Base-by-base conservation (phyloP, 2,329 filamentous ascomycete genomes). In the Aspergillus hiratsukae region DNA sequence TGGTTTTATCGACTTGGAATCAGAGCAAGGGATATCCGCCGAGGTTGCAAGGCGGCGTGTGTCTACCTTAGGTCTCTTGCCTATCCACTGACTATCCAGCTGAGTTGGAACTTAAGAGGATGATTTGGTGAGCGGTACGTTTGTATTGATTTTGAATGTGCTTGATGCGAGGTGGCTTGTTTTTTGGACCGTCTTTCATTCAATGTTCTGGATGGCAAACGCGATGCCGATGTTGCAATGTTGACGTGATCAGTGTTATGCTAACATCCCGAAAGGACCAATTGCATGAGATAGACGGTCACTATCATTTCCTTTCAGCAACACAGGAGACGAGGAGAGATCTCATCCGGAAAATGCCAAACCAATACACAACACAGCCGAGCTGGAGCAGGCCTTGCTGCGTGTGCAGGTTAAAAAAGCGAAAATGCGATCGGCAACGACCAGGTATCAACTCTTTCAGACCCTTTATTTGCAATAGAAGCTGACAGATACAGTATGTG, bases 401-500 rank as follows among this genome's bases (percentile, higher is more conserved):
- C 29, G 27, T 51, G n/a, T 55, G 53, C 48, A 28, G 53, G 28
- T 31, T 55, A 25, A 49, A 46, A 41, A 19, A 25, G 11, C 19
- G 45, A 8, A 29, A 21, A 23, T 54, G 52, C 28, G 46, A 55
- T 55, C 25, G 48, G 28, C 17, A 19, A 27, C 53, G 35, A 21
- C 53, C 53, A 29, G 23, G 53, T 55, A 55, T 46, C 23, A 19
- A 8, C n/a, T 27, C 25, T 17, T 25, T 11, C 17, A 14, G 1
- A 10, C 10, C 17, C 19, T 6, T 37, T 14, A 17, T 17, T 10
- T 51, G 5, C 5, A 29, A 40, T n/a, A 9, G 5, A 23, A 37
- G 29, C 49, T 53, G 6, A 48, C 21, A 31, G 11, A 27, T 21
- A 17, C 49, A 61, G 59, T 28, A 35, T 61, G 59, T 17, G 50